Evolutionary conservation across 257 asterid genomes (phyloP).

Genomic region (Buddleja alternifolia): DNA sequence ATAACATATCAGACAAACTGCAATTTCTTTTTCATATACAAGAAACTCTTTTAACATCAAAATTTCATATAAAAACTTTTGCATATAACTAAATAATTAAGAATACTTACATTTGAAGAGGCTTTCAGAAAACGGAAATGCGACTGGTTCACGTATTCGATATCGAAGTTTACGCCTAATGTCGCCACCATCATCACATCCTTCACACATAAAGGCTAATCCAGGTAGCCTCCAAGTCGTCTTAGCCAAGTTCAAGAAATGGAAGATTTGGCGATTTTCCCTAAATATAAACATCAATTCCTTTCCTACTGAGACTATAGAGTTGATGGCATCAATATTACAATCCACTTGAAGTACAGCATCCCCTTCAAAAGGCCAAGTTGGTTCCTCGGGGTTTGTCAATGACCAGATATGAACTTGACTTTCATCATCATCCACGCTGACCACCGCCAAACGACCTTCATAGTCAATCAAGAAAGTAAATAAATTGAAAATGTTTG

Average conservation of each 20-base stretch:
- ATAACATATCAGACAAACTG: not conserved
- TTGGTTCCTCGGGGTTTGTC: not conserved
- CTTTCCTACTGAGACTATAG: constrained; percentile 15
- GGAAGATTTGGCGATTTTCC: not conserved
- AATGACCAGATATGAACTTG: constrained; percentile 9
- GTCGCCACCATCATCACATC: not conserved
- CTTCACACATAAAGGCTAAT: not conserved
- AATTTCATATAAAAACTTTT: not conserved
- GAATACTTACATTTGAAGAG: constrained; percentile 26
- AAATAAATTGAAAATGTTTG: not conserved
- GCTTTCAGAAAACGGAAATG: constrained; percentile 18
- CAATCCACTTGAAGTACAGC: not conserved
- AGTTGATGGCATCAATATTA: not conserved
- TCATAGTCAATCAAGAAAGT: constrained; percentile 14
- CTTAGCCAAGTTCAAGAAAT: not conserved
- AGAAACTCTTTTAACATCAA: not conserved
- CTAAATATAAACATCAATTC: not conserved
- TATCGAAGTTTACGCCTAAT: not conserved
- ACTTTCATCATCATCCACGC: not conserved
- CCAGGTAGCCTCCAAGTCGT: constrained; percentile 9
- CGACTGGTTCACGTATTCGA: not conserved
- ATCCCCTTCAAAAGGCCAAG: not conserved
- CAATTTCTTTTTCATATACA: not conserved
- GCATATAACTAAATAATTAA: not conserved
- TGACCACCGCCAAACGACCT: constrained; percentile 12